Evolutionary conservation across 345 rosid species (phyloP).

Genomic region (Abelmoschus esculentus): DNA sequence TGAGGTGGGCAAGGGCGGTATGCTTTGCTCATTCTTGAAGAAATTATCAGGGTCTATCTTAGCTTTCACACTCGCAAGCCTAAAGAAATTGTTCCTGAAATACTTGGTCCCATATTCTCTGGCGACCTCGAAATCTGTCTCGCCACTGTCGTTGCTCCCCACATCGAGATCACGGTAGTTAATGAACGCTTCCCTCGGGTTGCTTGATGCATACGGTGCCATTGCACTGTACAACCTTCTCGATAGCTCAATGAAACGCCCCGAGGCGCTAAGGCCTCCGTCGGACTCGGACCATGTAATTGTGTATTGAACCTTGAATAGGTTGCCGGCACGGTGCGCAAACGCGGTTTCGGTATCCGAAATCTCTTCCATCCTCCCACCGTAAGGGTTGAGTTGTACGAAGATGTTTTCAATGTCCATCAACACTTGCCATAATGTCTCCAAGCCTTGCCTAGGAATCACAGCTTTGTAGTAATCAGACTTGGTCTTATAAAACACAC

Average conservation of each 20-base stretch:
- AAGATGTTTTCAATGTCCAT: background rate
- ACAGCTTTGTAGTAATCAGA: background rate
- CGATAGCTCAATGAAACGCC: background rate
- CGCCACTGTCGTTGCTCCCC: background rate
- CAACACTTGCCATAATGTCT: background rate
- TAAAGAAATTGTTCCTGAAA: conserved; percentile 2
- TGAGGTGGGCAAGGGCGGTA: conserved; percentile 12
- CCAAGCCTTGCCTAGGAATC: background rate
- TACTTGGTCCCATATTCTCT: background rate
- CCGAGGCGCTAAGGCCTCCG: background rate
- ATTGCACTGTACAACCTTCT: background rate
- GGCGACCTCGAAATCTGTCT: background rate
- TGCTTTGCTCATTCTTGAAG: conserved; percentile 12
- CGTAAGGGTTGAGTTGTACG: conserved; percentile 1
- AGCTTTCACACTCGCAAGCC: background rate
- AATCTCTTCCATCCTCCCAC: conserved; percentile 9
- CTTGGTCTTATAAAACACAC: conserved; percentile 1
- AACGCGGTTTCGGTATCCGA: background rate
- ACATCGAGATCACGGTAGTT: conserved; percentile 14
- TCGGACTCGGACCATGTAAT: background rate
- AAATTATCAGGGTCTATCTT: conserved; percentile 2
- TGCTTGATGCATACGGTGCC: background rate
- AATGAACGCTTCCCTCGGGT: background rate
- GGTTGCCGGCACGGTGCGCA: background rate
- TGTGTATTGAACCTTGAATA: background rate